A percentile compares a stretch with the other conserved stretches of the same genome.
Conservation (phyloP, 805 yeast species). For the Wickerhamomyces bovis region DNA sequence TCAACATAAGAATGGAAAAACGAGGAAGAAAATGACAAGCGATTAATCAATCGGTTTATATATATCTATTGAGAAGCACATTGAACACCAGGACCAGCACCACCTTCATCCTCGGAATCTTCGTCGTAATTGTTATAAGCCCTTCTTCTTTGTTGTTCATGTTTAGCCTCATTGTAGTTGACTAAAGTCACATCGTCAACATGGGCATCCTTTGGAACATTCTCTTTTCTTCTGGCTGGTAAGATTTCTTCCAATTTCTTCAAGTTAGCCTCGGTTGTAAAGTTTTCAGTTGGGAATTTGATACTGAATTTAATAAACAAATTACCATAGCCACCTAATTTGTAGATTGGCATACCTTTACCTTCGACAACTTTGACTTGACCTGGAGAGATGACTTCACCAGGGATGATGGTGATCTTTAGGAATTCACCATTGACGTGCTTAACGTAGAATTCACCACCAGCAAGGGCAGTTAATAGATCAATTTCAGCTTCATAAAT, state of each 20-base stretch:
- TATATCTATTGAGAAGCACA: slow-evolving; percentile 80
- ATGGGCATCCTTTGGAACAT: slow-evolving; percentile 64
- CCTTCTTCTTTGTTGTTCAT: slow-evolving; percentile 35
- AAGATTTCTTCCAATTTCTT: slow-evolving; percentile 66
- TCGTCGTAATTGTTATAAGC: slow-evolving; percentile 42
- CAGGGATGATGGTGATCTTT: slow-evolving; percentile 77
- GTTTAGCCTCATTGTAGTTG: slow-evolving; percentile 62
- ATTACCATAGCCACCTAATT: slow-evolving; percentile 85
- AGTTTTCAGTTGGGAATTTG: slow-evolving; percentile 77
- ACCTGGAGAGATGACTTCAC: slow-evolving; percentile 90
- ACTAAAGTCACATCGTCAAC: slow-evolving; percentile 76
- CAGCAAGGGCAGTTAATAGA: slow-evolving; percentile 90
- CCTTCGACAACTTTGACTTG: slow-evolving; percentile 73
- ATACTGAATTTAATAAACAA: slow-evolving; percentile 79
- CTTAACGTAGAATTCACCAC: slow-evolving; percentile 84
- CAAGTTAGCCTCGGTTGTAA: slow-evolving; percentile 70
- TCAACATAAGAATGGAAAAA: neutral
- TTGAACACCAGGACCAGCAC: slow-evolving; percentile 70
- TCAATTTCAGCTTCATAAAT: slow-evolving; percentile 83
- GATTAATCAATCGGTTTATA: neutral
- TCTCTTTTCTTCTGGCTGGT: slow-evolving; percentile 58
- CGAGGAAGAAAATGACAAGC: neutral
- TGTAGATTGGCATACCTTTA: slow-evolving; percentile 96
- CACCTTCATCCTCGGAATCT: slow-evolving; percentile 54
- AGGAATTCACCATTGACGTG: slow-evolving; percentile 91